Evolutionary conservation across 176 grass and related monocot genomes (phyloP).

Genomic region (Olyra latifolia): DNA sequence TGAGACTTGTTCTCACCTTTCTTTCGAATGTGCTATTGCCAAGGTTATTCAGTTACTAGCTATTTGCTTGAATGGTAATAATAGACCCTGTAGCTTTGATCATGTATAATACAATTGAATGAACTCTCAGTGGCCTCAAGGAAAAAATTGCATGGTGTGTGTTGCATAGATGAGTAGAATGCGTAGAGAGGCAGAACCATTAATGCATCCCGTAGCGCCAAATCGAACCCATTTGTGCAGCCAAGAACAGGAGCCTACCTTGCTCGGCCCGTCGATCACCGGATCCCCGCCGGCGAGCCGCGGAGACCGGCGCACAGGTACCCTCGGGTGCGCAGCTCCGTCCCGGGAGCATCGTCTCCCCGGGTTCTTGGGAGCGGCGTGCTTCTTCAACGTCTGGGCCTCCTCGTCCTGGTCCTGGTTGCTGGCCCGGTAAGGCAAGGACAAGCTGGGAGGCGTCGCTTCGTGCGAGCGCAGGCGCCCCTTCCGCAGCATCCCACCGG

Average conservation of each 20-base stretch:
- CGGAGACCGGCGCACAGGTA: not conserved
- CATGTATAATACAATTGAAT: too few species aligned
- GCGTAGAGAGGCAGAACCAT: not conserved
- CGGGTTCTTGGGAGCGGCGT: not conserved
- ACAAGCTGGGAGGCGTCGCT: not conserved
- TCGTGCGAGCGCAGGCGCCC: conserved; percentile 33
- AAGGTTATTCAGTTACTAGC: too few species aligned
- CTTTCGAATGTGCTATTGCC: too few species aligned
- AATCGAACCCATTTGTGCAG: not conserved
- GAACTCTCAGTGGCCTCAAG: too few species aligned
- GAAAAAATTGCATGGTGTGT: too few species aligned
- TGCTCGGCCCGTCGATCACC: not conserved
- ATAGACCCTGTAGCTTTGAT: too few species aligned
- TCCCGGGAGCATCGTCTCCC: not conserved
- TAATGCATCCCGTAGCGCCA: not conserved
- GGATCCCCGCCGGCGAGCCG: too few species aligned
- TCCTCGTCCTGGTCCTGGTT: not conserved
- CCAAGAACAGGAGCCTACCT: not conserved
- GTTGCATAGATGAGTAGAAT: not conserved
- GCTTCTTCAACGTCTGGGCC: conserved; percentile 16
- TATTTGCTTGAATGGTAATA: too few species aligned
- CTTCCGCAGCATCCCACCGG: too few species aligned
- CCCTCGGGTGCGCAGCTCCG: not conserved
- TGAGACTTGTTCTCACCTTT: too few species aligned
- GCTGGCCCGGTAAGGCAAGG: not conserved